Evolutionary conservation across 2,329 filamentous ascomycete genomes (phyloP).

Genomic region (Tympanopsis confertula): DNA sequence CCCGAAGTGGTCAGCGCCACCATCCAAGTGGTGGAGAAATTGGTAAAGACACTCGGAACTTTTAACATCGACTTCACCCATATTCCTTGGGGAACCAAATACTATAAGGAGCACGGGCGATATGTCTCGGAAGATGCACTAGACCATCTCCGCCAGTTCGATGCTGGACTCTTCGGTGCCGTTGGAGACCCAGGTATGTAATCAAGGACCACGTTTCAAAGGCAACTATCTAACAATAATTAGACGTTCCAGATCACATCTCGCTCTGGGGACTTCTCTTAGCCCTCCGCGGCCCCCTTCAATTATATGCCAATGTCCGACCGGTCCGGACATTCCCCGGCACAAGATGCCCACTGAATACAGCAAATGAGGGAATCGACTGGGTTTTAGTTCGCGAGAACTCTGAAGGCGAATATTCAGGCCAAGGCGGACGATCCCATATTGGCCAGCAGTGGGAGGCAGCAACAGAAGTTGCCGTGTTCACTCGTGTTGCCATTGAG

Average conservation of each 20-base stretch:
- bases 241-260: slow-evolving; percentile 54
- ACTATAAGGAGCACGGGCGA: slow-evolving; percentile 43
- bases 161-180: slow-evolving; percentile 46
- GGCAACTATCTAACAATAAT: slow-evolving; percentile 5
- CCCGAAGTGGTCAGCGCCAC: slow-evolving; percentile 49
- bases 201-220: background rate
- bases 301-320: slow-evolving; percentile 59
- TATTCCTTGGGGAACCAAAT: slow-evolving; percentile 47
- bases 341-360: slow-evolving; percentile 42
- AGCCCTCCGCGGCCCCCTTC: slow-evolving; percentile 54
- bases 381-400: slow-evolving; percentile 60
- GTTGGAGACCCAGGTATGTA: slow-evolving; percentile 42
- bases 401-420: slow-evolving; percentile 55
- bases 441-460: slow-evolving; percentile 44
- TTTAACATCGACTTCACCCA: slow-evolving; percentile 51
- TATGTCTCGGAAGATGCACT: slow-evolving; percentile 48
- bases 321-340: slow-evolving; percentile 52
- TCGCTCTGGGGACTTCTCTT: slow-evolving; percentile 57
- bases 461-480: slow-evolving; percentile 51
- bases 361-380: slow-evolving; percentile 45
- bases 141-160: slow-evolving; percentile 37
- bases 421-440: slow-evolving; percentile 52
- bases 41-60: slow-evolving; percentile 35
- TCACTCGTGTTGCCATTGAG: slow-evolving; percentile 47
- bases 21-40: slow-evolving; percentile 45